Conservation (phyloP, 441 rosid species). For the Arabidopsis hybrid region DNA sequence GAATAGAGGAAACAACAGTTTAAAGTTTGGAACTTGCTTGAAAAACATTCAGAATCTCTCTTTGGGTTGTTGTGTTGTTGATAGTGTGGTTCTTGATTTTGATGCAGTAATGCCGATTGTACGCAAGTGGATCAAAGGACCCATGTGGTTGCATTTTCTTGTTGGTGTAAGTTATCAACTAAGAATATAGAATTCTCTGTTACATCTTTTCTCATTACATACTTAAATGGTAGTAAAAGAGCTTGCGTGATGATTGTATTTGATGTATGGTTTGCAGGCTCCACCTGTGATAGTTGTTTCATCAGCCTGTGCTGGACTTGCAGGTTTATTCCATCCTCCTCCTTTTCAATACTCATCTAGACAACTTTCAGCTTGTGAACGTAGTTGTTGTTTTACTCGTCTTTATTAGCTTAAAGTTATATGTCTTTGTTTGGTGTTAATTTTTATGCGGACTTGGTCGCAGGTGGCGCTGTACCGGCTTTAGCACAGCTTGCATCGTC, state of each 20-base stretch:
- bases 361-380: slow-evolving; percentile 8
- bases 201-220: neutral
- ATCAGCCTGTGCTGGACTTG: slow-evolving; percentile 82
- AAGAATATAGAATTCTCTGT: neutral
- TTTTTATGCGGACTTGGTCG: neutral
- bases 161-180: slow-evolving; percentile 68
- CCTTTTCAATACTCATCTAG: neutral
- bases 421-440: neutral
- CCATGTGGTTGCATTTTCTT: slow-evolving; percentile 92
- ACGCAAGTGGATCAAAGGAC: slow-evolving; percentile 72
- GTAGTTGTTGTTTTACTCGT: neutral
- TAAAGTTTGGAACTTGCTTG: neutral
- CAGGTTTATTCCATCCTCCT: slow-evolving; percentile 50
- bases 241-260: neutral
- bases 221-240: neutral
- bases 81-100: slow-evolving; percentile 18
- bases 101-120: slow-evolving; percentile 80
- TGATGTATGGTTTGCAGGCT: slow-evolving; percentile 53
- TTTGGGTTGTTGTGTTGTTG: neutral
- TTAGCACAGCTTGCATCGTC: slow-evolving; percentile 77
- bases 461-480: slow-evolving; percentile 84
- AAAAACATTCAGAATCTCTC: slow-evolving; percentile 12
- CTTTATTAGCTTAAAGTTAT: neutral
- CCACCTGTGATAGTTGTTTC: slow-evolving; percentile 88
- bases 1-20: neutral